Conservation (phyloP, 768 basidiomycete genomes). For the Candolleomyces efflorescens region DNA sequence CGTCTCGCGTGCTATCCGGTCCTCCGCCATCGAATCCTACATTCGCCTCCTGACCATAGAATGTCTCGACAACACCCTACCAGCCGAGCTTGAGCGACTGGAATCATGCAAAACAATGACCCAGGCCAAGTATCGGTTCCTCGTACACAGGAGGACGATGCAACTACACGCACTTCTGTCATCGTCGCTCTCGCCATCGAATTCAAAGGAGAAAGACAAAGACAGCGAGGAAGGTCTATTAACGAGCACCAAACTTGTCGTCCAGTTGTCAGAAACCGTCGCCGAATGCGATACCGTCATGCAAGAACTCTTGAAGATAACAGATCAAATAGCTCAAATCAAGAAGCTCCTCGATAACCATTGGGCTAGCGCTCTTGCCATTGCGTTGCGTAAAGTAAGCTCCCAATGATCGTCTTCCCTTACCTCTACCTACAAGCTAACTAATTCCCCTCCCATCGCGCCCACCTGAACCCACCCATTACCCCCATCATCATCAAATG, state of each 20-base stretch:
- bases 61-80: conserved; percentile 54
- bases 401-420: conserved; percentile 3
- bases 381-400: conserved; percentile 67
- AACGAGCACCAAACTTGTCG: conserved; percentile 39
- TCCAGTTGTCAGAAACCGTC: conserved; percentile 58
- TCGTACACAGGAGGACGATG: conserved; percentile 63
- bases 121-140: conserved; percentile 66
- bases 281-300: conserved; percentile 55
- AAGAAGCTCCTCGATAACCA: conserved; percentile 57
- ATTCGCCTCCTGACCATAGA: conserved; percentile 65
- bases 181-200: conserved; percentile 28
- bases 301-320: conserved; percentile 51
- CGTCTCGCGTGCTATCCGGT: conserved; percentile 67
- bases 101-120: conserved; percentile 45
- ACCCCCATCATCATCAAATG: background rate
- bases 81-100: conserved; percentile 56
- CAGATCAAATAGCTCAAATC: conserved; percentile 65
- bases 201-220: conserved; percentile 23
- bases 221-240: conserved; percentile 33
- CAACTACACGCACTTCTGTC: conserved; percentile 67
- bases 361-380: conserved; percentile 70
- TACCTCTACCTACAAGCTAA: conserved; percentile 5
- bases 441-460: background rate
- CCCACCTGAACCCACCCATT: background rate
- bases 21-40: conserved; percentile 64